Evolutionary conservation across 169 alveolate species (phyloP).

Genomic region (Plasmodium coatneyi): DNA sequence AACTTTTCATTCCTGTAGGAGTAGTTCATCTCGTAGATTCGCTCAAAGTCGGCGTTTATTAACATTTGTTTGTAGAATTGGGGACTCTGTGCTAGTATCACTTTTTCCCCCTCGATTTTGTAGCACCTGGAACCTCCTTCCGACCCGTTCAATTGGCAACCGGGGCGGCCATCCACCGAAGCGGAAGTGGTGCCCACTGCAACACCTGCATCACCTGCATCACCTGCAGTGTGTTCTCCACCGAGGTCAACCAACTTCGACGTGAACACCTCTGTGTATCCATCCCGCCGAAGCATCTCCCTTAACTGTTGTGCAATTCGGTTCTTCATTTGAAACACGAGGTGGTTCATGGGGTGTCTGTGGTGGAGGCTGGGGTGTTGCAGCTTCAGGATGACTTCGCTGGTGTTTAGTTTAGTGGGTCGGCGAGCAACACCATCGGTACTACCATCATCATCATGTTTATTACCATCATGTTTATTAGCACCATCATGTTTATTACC

Average conservation of each 20-base stretch:
- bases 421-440: neutral
- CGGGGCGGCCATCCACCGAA: neutral
- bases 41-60: slow-evolving; percentile 33
- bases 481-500: neutral
- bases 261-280: slow-evolving; percentile 37
- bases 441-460: neutral
- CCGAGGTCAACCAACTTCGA: neutral
- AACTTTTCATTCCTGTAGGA: slow-evolving; percentile 53
- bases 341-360: slow-evolving; percentile 16
- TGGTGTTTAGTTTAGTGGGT: neutral
- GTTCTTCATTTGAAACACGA: slow-evolving; percentile 28
- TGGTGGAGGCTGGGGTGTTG: neutral
- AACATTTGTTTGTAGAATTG: slow-evolving; percentile 58
- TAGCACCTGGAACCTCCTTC: slow-evolving; percentile 42
- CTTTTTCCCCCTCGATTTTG: slow-evolving; percentile 21
- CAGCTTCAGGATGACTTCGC: slow-evolving; percentile 1
- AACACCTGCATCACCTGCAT: neutral
- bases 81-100: slow-evolving; percentile 47
- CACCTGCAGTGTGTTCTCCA: neutral
- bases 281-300: neutral
- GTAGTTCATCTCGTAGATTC: slow-evolving; percentile 38
- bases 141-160: slow-evolving; percentile 6
- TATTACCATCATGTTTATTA: neutral
- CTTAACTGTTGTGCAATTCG: neutral
- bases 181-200: neutral